Conservation (phyloP, 2,329 filamentous ascomycete genomes). For the Hypoxylon sp. region DNA sequence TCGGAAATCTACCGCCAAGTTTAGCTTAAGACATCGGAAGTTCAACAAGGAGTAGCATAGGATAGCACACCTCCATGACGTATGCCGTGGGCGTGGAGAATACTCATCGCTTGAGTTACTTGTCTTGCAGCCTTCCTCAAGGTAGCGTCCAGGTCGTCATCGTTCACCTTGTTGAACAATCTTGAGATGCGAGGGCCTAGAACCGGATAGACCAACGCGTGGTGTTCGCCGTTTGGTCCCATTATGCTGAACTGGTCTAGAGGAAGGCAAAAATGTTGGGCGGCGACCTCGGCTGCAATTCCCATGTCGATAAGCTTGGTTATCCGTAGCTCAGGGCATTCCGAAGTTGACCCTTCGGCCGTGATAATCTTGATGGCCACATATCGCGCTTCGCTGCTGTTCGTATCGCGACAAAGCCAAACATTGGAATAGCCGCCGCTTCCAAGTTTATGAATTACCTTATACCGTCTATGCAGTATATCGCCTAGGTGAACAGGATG, state of each 20-base stretch:
- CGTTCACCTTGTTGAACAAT: not conserved
- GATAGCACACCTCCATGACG: constrained; percentile 47
- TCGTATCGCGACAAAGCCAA: constrained; percentile 49
- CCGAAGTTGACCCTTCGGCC: constrained; percentile 34
- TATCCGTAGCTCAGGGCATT: constrained; percentile 34
- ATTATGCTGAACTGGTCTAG: constrained; percentile 35
- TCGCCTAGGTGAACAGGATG: constrained; percentile 53
- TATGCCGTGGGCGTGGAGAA: constrained; percentile 40
- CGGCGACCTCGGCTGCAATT: not conserved
- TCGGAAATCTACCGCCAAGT: constrained; percentile 38
- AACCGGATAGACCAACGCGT: constrained; percentile 40
- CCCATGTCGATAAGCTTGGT: constrained; percentile 22
- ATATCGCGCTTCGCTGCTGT: constrained; percentile 27
- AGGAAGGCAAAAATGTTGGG: constrained; percentile 29
- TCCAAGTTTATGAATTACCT: constrained; percentile 52
- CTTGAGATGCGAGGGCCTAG: constrained; percentile 40
- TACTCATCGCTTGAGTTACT: constrained; percentile 32
- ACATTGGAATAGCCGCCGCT: constrained; percentile 53
- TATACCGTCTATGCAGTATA: constrained; percentile 50
- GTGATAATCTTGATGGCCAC: constrained; percentile 47
- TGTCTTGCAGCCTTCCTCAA: constrained; percentile 37
- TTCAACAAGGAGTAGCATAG: not conserved
- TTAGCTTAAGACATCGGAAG: not conserved
- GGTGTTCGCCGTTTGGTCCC: constrained; percentile 42
- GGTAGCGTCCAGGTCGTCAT: constrained; percentile 8